Evolutionary conservation across 1,284 basidiomycete genomes (phyloP), one percentile per base, ranked within the genome.

Genomic region (Trametes sp.): DNA sequence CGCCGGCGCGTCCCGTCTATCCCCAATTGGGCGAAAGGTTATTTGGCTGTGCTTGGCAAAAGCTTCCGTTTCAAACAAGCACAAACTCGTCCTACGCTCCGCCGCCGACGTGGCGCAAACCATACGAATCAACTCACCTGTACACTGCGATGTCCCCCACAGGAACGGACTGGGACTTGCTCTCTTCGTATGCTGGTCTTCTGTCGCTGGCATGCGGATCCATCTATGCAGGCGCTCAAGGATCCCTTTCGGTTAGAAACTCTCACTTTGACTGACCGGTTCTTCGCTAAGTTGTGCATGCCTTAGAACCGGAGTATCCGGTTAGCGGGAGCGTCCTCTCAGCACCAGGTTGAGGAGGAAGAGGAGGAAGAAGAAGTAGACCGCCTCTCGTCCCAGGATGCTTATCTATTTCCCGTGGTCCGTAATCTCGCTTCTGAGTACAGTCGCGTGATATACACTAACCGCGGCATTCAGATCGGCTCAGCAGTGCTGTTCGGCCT

Each of bases 371-470:
- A 86, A 24, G 85, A 86, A 19, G 69, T 78, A 1, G 87, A 89
- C 57, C 81, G 84, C 29, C 72, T 94, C 73, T 87, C 89, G 1
- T 82, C 87, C 5, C 78, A 77, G 24, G 92, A 94, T 63, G 92
- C 90, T 9, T 90, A 87, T 83, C 72, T 89, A 50, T 93, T 95
- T 68, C 93, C 94, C 13, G 78, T 94, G 55, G 86, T 92, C 67
- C 73, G 80, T 76, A 41, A 36, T 31, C 29, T 35, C 24, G 48
- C 51, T 63, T 63, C 55, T 51, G n/a, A 46, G 55, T 49, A 28
- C 21, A 64, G 48, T 63, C 36, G 35, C n/a, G 51, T 57, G 57
- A 57, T 48, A 50, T n/a, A 44, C 28, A 52, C 55, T 53, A 52
- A 58, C 53, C 46, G 23, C 23, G 21, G 11, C 11, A 6, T 48